Conservation (phyloP, 805 yeast species). For the Pichia eremophila region DNA sequence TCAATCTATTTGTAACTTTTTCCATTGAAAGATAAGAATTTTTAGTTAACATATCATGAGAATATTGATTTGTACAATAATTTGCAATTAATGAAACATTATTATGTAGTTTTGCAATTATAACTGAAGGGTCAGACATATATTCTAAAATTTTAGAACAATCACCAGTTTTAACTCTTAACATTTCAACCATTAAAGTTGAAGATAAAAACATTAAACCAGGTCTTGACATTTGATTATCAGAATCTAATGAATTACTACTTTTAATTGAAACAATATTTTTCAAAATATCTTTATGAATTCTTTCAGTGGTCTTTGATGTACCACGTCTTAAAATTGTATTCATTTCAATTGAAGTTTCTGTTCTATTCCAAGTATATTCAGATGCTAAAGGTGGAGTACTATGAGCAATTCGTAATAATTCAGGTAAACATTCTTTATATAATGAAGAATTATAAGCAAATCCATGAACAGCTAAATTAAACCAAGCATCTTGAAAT, state of each 20-base stretch:
- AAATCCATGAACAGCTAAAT: conserved; percentile 85
- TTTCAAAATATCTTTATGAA: conserved; percentile 56
- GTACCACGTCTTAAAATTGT: conserved; percentile 86
- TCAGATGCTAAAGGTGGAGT: conserved; percentile 87
- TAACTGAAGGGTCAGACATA: conserved; percentile 78
- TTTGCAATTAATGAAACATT: conserved; percentile 59
- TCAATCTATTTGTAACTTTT: conserved; percentile 58
- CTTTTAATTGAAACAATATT: conserved; percentile 40
- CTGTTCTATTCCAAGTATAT: conserved; percentile 70
- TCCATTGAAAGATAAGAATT: conserved; percentile 47
- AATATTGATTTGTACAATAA: conserved; percentile 44
- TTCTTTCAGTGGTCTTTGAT: conserved; percentile 67
- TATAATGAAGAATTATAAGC: conserved; percentile 49
- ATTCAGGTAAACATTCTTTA: conserved; percentile 34
- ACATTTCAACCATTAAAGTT: conserved; percentile 63
- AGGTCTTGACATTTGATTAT: conserved; percentile 51
- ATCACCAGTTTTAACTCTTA: conserved; percentile 72
- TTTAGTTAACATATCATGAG: conserved; percentile 45
- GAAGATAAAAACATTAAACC: conserved; percentile 85
- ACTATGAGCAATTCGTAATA: conserved; percentile 69
- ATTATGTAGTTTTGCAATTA: conserved; percentile 56
- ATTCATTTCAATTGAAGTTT: conserved; percentile 85
- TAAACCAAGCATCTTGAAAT: conserved; percentile 90
- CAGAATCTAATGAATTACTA: conserved; percentile 29
- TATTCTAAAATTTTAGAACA: conserved; percentile 71